Conservation (phyloP, 345 rosid genomes). For the Mercurialis annua region DNA sequence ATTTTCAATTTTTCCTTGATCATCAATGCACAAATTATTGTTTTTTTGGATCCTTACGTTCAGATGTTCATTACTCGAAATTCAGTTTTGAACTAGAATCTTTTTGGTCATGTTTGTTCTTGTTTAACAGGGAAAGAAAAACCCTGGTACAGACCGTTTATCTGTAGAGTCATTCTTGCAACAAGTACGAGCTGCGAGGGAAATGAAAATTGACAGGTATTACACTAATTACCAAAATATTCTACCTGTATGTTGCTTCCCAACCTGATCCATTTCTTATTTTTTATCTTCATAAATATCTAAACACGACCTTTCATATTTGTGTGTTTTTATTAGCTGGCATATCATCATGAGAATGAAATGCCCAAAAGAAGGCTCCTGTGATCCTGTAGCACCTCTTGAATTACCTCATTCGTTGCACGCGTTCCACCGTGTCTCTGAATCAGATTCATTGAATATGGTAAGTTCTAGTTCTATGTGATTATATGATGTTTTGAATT, state of each 20-base stretch:
- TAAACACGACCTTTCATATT: neutral
- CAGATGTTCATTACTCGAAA: constrained; percentile 4
- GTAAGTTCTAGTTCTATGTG: constrained; percentile 27
- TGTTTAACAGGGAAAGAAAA: constrained; percentile 61
- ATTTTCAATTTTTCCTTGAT: neutral
- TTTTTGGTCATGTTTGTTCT: constrained; percentile 8
- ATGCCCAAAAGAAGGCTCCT: constrained; percentile 48
- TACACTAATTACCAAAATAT: neutral
- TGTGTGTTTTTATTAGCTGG: constrained; percentile 44
- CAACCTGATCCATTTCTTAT: neutral
- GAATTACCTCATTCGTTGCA: constrained; percentile 76
- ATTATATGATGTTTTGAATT: neutral
- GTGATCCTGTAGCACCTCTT: constrained; percentile 65
- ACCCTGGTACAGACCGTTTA: constrained; percentile 54
- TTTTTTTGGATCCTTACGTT: neutral
- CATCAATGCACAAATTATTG: neutral
- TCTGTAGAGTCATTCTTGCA: constrained; percentile 49
- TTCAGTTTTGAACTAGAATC: constrained; percentile 3
- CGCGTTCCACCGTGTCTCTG: constrained; percentile 59
- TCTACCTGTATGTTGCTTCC: neutral
- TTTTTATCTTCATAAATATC: neutral
- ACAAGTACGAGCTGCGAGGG: constrained; percentile 55
- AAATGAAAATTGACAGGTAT: constrained; percentile 72
- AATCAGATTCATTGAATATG: constrained; percentile 37
- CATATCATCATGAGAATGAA: constrained; percentile 63